phyloP scores from a whole-genome alignment of 2,329 filamentous ascomycete genomes.

The Penicillium vulpinum region DNA sequence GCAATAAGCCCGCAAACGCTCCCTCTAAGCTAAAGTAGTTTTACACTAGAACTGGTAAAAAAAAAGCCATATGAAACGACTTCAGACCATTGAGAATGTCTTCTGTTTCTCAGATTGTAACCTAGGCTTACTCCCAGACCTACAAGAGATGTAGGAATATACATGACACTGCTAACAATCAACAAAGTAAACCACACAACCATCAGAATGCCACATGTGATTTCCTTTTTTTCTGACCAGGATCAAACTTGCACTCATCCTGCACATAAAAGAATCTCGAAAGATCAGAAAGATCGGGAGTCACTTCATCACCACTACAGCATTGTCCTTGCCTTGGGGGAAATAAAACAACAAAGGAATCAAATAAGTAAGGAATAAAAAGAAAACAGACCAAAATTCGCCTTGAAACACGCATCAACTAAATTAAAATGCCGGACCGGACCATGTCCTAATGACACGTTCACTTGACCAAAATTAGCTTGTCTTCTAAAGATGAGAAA shows the following conservation, averaged over 20 bases:
- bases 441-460: neutral
- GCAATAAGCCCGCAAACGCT: no score
- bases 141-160: neutral
- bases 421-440: conserved; percentile 9
- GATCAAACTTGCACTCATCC: neutral
- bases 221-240: neutral
- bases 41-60: no score
- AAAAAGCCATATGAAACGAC: neutral
- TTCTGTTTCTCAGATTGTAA: neutral
- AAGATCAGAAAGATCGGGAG: neutral
- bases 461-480: conserved; percentile 13
- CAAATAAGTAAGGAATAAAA: conserved; percentile 4
- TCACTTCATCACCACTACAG: conserved; percentile 5
- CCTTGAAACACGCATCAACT: conserved; percentile 13
- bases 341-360: neutral
- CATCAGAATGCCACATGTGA: neutral
- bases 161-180: neutral
- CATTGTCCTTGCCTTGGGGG: conserved; percentile 4
- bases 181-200: neutral
- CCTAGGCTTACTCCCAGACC: neutral
- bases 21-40: no score
- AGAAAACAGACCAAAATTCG: conserved; percentile 17
- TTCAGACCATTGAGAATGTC: neutral
- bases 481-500: neutral
- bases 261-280: neutral